Evolutionary conservation across 106 monocot genomes (phyloP), one percentile per base, ranked within the genome.

Genomic region (Dendrobium officinale): DNA sequence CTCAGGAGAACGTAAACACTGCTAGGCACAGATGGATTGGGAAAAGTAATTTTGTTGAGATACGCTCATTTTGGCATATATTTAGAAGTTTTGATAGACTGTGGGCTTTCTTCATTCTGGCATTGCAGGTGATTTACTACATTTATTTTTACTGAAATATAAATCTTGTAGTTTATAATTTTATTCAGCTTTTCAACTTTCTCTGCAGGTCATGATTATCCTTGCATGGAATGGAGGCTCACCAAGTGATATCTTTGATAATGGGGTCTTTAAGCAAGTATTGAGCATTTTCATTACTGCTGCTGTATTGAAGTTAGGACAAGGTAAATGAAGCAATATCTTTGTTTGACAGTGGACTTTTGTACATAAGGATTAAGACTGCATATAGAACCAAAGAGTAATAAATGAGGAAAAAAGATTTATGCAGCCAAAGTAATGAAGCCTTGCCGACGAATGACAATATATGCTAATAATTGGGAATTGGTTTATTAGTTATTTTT

Each of bases 11-110:
- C 31, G 88, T 82, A 73, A 29, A 17, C 82, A 20, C 72, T 58
- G 74, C 42, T 51, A 47, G 26, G 22, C 73, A 85, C 26, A 81
- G 72, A 19, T 95, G 95, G 99, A 91, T 86, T 67, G 99, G 99
- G 54, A 99, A 99, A 79, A 88, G 82, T 51, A 93, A 99, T 84
- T 99, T 99, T 88, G 99, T 99, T 58, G 99, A 99, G 85, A 91
- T 95, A 83, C 92, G 95, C 17, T 93, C 99, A 73, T 99, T 93
- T 85, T 95, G 95, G 99, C 99, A 99, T 80, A 85, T 99, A 78
- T 99, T 95, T 77, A 83, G 99, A 40, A 99, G 99, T 84, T 99
- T 99, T 77, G 99, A 95, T 76, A 88, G 99, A 75, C 88, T 99
- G 93, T 99, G 99, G 99, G 85, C 73, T 68, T 99, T 95, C 77